phyloP scores from a whole-genome alignment of 768 basidiomycete genomes.

The Tricholoma sp. region DNA sequence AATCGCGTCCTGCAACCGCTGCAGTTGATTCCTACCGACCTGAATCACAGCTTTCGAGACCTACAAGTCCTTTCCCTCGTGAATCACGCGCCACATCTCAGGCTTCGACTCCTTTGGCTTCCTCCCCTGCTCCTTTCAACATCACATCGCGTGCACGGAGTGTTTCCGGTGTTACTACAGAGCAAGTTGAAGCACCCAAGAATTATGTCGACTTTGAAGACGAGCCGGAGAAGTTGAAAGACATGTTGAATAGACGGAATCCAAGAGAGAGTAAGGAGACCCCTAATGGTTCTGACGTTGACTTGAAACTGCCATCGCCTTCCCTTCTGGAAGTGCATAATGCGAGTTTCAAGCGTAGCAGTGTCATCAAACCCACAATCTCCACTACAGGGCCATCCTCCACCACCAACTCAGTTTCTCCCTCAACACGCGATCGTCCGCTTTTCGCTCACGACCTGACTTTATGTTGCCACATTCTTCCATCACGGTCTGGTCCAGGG shows the following conservation, averaged over 20 bases:
- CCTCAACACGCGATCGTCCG: conserved; percentile 28
- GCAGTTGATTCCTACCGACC: conserved; percentile 4
- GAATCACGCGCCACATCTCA: conserved; percentile 24
- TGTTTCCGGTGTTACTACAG: conserved; percentile 66
- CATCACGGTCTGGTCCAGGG: conserved; percentile 34
- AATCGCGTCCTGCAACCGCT: conserved; percentile 10
- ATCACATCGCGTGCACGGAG: conserved; percentile 54
- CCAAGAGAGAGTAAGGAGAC: conserved; percentile 31
- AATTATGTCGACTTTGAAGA: conserved; percentile 81
- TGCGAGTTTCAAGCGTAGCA: conserved; percentile 23
- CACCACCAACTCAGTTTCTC: conserved; percentile 34
- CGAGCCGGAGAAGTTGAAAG: conserved; percentile 71
- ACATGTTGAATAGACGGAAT: conserved; percentile 55
- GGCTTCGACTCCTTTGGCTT: conserved; percentile 34
- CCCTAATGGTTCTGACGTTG: conserved; percentile 1
- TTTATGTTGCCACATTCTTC: conserved; percentile 42
- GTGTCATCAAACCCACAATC: conserved; percentile 37
- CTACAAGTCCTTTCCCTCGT: conserved; percentile 14
- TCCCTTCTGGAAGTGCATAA: conserved; percentile 19
- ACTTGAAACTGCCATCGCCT: conserved; percentile 18
- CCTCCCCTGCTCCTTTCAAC: conserved; percentile 45
- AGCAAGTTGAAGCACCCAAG: conserved; percentile 71
- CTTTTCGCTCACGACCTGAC: conserved; percentile 24
- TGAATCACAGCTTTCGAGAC: conserved; percentile 14
- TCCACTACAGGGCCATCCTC: conserved; percentile 42